A percentile compares a stretch with the other conserved stretches of the same genome.
phyloP scores from a whole-genome alignment of 768 basidiomycete species.

The Harrya chromipes region DNA sequence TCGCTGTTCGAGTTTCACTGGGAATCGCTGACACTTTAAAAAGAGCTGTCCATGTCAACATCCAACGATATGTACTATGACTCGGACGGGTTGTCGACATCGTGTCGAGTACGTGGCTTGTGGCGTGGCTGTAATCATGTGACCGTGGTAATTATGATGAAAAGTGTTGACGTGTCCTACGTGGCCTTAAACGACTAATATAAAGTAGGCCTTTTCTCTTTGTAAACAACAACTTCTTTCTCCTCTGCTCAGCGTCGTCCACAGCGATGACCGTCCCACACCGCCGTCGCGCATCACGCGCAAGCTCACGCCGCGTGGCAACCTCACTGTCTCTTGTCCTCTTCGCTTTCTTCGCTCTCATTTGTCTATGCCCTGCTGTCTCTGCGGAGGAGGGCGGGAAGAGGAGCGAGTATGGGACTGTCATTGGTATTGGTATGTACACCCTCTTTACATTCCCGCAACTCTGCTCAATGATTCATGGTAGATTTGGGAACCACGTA shows the following conservation, averaged over 20 bases:
- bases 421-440: conserved; percentile 84
- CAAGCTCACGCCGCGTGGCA: conserved; percentile 50
- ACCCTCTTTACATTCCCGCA: rapidly evolving
- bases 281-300: conserved; percentile 48
- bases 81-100: too few relatives aligned
- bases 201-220: conserved; percentile 16
- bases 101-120: too few relatives aligned
- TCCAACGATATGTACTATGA: too few relatives aligned
- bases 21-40: too few relatives aligned
- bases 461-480: conserved; percentile 8
- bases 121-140: conserved; percentile 6
- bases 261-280: conserved; percentile 26
- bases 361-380: conserved; percentile 66
- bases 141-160: conserved; percentile 23
- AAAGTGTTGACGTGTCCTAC: conserved; percentile 34
- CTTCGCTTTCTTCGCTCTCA: conserved; percentile 64
- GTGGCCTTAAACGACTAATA: conserved; percentile 23
- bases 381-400: conserved; percentile 57
- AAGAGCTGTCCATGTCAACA: too few relatives aligned
- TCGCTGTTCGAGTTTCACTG: too few relatives aligned
- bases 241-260: conserved; percentile 13
- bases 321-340: conserved; percentile 60
- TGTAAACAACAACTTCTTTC: conserved; percentile 3
- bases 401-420: conserved; percentile 78
- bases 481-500: conserved; percentile 91